A percentile compares a stretch with the other conserved stretches of the same genome.
Evolutionary conservation across 163 green algal species (phyloP).

Genomic region (Botryococcus braunii): DNA sequence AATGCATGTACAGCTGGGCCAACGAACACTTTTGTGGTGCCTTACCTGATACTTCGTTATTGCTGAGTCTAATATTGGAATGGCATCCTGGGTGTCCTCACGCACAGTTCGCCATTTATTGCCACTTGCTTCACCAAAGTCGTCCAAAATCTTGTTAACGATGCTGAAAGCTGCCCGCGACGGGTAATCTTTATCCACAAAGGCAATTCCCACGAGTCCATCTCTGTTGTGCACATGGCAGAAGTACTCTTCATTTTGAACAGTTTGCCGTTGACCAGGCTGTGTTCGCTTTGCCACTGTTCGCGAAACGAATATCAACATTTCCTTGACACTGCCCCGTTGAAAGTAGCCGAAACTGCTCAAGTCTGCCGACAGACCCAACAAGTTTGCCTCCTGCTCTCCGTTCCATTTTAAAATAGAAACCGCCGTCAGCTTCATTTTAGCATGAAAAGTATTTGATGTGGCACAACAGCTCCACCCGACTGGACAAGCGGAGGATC

Average conservation of each 20-base stretch:
- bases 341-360: conserved; percentile 96
- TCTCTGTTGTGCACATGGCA: conserved; percentile 87
- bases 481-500: no score
- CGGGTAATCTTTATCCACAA: conserved; percentile 90
- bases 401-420: conserved; percentile 58
- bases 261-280: conserved; percentile 70
- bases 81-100: conserved; percentile 49
- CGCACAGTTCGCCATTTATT: conserved; percentile 56
- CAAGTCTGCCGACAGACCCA: conserved; percentile 82
- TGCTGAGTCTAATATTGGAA: conserved; percentile 61
- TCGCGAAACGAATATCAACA: conserved; percentile 83
- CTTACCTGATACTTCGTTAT: conserved; percentile 84
- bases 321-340: conserved; percentile 77
- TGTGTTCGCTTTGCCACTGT: conserved; percentile 86
- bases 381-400: conserved; percentile 57
- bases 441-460: no score
- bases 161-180: conserved; percentile 87
- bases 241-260: conserved; percentile 89
- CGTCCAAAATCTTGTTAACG: conserved; percentile 79
- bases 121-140: conserved; percentile 50
- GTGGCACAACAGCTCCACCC: neutral
- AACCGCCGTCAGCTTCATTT: conserved; percentile 43
- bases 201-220: conserved; percentile 79
- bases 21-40: no score
- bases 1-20: no score